Conservation (phyloP, 495 filamentous ascomycete genomes). For the Penicillium malachiteum region DNA sequence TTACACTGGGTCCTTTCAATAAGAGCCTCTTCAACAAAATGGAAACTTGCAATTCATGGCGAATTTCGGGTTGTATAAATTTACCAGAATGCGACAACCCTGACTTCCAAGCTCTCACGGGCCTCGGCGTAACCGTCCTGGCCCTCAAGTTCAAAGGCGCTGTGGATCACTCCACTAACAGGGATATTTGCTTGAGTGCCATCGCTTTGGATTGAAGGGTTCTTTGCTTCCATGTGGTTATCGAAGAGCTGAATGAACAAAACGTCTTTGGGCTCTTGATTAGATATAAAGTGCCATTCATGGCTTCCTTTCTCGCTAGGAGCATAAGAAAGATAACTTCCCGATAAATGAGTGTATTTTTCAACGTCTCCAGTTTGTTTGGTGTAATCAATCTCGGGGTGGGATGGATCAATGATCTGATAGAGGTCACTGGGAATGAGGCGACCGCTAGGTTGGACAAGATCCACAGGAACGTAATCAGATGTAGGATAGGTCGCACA, state of each 20-base stretch:
- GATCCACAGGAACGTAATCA: not conserved
- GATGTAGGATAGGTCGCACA: not conserved
- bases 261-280: not conserved
- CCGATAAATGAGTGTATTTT: not conserved
- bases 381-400: not conserved
- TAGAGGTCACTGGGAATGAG: not conserved
- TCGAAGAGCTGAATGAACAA: slow-evolving; percentile 4
- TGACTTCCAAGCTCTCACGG: slow-evolving; percentile 5
- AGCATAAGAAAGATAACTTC: not conserved
- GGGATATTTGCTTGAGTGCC: not conserved
- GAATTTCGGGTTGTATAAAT: no score
- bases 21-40: no score
- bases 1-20: no score
- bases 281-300: slow-evolving; percentile 5
- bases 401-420: not conserved
- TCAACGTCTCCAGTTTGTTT: not conserved
- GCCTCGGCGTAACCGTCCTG: not conserved
- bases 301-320: not conserved
- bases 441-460: not conserved
- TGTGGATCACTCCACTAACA: not conserved
- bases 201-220: not conserved
- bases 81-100: slow-evolving; percentile 6
- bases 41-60: no score
- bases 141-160: not conserved
- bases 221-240: slow-evolving; percentile 1